Evolutionary conservation across 495 filamentous ascomycete genomes (phyloP).

Genomic region (Trichoderma parareesei): DNA sequence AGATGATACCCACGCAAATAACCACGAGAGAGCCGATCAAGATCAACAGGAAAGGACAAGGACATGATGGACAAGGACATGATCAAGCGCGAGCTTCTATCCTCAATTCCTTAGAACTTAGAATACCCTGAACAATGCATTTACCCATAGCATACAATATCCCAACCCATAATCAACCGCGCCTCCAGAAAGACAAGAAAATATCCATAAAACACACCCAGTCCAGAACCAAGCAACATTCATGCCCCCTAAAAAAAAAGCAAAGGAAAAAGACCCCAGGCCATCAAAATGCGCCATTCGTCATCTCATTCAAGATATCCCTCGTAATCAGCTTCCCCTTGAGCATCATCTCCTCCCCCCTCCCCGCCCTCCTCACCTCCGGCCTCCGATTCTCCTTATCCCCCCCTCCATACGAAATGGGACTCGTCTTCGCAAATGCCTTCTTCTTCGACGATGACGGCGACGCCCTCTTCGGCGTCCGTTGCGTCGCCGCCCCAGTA

Average conservation of each 20-base stretch:
- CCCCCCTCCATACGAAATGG: not conserved
- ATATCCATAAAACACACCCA: not conserved
- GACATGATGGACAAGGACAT: not conserved
- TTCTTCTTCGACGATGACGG: not conserved
- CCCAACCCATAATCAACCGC: not conserved
- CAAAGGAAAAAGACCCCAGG: too few species aligned
- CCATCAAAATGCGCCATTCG: slow-evolving; percentile 25
- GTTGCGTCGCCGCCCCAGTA: slow-evolving; percentile 7
- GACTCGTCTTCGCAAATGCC: slow-evolving; percentile 10
- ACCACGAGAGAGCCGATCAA: not conserved
- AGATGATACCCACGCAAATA: not conserved
- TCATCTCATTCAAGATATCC: slow-evolving; percentile 44
- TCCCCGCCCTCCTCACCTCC: slow-evolving; percentile 26
- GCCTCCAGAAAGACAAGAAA: not conserved
- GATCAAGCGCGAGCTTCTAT: too few species aligned
- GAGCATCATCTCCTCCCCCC: slow-evolving; percentile 30
- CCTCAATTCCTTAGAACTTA: too few species aligned
- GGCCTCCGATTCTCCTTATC: slow-evolving; percentile 16
- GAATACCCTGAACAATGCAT: not conserved
- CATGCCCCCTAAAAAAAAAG: too few species aligned
- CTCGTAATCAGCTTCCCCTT: slow-evolving; percentile 34
- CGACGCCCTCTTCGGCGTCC: slow-evolving; percentile 14
- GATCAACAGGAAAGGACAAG: not conserved
- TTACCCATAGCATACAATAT: not conserved
- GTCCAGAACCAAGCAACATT: too few species aligned